Evolutionary conservation across 768 basidiomycete genomes (phyloP).

Genomic region (Suillus bovinus): DNA sequence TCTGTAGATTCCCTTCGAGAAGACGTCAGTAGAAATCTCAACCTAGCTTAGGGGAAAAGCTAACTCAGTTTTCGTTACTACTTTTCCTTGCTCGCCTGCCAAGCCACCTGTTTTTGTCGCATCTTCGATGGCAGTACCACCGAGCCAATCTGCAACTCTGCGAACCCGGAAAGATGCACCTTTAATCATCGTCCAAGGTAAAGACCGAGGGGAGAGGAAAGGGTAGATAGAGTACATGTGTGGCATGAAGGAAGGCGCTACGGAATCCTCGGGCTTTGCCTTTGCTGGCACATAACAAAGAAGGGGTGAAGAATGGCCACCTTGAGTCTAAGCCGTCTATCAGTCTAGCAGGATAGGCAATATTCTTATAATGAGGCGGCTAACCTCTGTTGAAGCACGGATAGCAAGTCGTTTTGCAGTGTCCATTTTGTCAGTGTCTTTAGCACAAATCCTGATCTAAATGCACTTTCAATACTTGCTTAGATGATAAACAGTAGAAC

Average conservation of each 20-base stretch:
- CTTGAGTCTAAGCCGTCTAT: neutral
- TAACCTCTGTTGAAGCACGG: slow-evolving; percentile 55
- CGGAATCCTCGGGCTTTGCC: slow-evolving; percentile 24
- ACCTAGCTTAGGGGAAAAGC: slow-evolving; percentile 12
- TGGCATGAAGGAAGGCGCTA: slow-evolving; percentile 31
- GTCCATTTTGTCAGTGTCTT: slow-evolving; percentile 37
- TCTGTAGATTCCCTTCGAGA: neutral
- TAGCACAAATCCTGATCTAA: slow-evolving; percentile 60
- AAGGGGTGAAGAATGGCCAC: slow-evolving; percentile 13
- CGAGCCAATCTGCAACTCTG: slow-evolving; percentile 62
- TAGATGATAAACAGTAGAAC: slow-evolving; percentile 6
- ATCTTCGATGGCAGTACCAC: slow-evolving; percentile 35
- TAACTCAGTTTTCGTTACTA: slow-evolving; percentile 40
- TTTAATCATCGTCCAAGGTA: slow-evolving; percentile 48
- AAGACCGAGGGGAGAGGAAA: slow-evolving; percentile 50
- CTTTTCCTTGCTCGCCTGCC: slow-evolving; percentile 31
- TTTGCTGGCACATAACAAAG: slow-evolving; percentile 34
- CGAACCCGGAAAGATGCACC: slow-evolving; percentile 58
- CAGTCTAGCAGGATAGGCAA: neutral
- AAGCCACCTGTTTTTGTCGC: slow-evolving; percentile 40
- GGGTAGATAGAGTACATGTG: slow-evolving; percentile 67
- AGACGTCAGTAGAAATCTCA: neutral
- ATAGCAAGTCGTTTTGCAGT: slow-evolving; percentile 54
- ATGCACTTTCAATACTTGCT: slow-evolving; percentile 4
- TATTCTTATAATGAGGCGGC: slow-evolving; percentile 10